phyloP scores from a whole-genome alignment of 495 filamentous ascomycete species.

The Xylaria scruposa region DNA sequence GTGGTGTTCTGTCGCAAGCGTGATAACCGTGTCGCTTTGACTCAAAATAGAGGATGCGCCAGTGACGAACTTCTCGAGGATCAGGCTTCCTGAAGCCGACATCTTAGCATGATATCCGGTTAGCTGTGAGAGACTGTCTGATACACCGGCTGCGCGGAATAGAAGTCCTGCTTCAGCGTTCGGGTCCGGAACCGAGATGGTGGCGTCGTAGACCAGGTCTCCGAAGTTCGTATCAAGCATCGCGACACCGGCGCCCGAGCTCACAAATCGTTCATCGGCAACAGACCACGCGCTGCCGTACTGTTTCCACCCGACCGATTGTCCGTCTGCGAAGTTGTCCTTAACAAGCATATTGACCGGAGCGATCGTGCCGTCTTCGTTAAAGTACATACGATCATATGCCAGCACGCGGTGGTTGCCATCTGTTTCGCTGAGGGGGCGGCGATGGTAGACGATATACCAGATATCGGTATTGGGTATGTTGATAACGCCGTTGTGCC shows the following conservation, averaged over 20 bases:
- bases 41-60: conserved; percentile 28
- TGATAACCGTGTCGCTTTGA: conserved; percentile 10
- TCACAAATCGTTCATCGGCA: conserved; percentile 27
- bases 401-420: conserved; percentile 54
- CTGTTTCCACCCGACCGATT: conserved; percentile 40
- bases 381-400: conserved; percentile 57
- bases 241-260: conserved; percentile 29
- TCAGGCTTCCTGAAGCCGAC: conserved; percentile 15
- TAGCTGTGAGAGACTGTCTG: background rate
- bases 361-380: conserved; percentile 48
- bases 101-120: conserved; percentile 32
- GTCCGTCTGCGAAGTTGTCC: conserved; percentile 44
- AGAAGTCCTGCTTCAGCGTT: conserved; percentile 38
- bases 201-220: conserved; percentile 38
- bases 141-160: conserved; percentile 32
- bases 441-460: conserved; percentile 59
- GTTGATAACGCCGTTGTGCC: conserved; percentile 51
- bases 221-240: conserved; percentile 44
- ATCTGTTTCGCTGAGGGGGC: conserved; percentile 48
- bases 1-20: conserved; percentile 22
- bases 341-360: conserved; percentile 51
- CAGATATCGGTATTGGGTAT: conserved; percentile 52
- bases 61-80: conserved; percentile 27
- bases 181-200: conserved; percentile 26
- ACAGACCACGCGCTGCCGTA: conserved; percentile 31